Evolutionary conservation across 2,329 filamentous ascomycete species (phyloP).

Genomic region (Fusarium poae): DNA sequence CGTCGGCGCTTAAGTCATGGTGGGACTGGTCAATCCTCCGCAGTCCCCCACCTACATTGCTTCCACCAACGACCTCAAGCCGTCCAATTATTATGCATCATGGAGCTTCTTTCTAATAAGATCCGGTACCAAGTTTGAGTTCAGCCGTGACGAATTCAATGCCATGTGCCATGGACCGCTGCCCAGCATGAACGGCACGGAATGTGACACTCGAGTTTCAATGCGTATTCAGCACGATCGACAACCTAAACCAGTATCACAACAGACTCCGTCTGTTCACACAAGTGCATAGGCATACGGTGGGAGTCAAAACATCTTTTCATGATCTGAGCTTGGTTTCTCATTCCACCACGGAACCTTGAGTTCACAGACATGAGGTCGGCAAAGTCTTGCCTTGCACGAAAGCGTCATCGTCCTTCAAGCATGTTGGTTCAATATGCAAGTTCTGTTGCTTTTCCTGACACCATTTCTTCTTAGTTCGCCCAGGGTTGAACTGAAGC

Average conservation of each 20-base stretch:
- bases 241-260: conserved; percentile 24
- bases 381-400: conserved; percentile 28
- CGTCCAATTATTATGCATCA: conserved; percentile 25
- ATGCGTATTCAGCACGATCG: conserved; percentile 36
- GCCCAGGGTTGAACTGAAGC: conserved; percentile 17
- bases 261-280: conserved; percentile 28
- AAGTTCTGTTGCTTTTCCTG: conserved; percentile 12
- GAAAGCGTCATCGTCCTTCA: neutral
- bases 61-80: conserved; percentile 58
- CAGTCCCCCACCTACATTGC: conserved; percentile 51
- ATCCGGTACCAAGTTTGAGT: conserved; percentile 18
- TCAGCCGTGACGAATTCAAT: conserved; percentile 27
- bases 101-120: conserved; percentile 18
- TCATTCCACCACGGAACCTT: conserved; percentile 1
- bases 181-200: conserved; percentile 40
- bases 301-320: conserved; percentile 8
- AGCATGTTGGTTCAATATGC: conserved; percentile 22
- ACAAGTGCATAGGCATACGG: conserved; percentile 11
- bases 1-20: conserved; percentile 68
- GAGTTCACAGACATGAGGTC: neutral
- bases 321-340: neutral
- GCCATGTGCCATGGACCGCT: conserved; percentile 39
- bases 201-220: conserved; percentile 44
- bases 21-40: conserved; percentile 48
- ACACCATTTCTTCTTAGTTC: neutral